These are phyloP conservation scores for Coniochaeta sp. DNA, from an alignment of 2,329 filamentous ascomycete species.

Conservation along the genomic window DNA sequence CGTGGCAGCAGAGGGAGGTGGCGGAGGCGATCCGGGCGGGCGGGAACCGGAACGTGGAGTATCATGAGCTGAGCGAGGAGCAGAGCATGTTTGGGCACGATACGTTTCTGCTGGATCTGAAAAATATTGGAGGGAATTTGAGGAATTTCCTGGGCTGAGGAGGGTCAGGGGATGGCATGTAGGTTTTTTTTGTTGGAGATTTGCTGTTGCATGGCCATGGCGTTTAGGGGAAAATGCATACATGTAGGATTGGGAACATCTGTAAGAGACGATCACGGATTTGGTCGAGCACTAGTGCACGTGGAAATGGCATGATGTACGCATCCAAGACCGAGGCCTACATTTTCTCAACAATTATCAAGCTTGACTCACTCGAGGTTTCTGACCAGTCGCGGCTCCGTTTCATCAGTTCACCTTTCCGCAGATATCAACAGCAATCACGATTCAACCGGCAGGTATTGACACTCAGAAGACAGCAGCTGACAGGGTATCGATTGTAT, in stretches of 20 bases:
- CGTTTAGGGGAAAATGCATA: background rate
- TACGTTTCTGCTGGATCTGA: conserved; percentile 86
- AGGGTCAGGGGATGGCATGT: background rate
- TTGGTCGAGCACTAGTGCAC: background rate
- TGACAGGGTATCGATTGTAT: background rate
- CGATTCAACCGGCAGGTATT: no score
- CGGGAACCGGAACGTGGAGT: conserved; percentile 75
- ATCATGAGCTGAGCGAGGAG: conserved; percentile 90
- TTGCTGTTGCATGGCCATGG: background rate
- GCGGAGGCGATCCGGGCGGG: conserved; percentile 70
- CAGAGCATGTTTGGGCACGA: conserved; percentile 94
- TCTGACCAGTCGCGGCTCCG: no score
- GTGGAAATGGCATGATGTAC: background rate
- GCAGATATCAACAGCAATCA: no score
- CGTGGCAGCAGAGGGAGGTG: conserved; percentile 95
- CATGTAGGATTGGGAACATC: background rate
- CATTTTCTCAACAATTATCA: background rate
- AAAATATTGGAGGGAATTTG: conserved; percentile 83
- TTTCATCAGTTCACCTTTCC: no score
- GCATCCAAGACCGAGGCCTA: background rate
- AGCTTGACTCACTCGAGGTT: no score
- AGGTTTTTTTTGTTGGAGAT: background rate
- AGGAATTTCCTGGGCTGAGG: conserved; percentile 64
- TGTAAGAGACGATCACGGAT: background rate
- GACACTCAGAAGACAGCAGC: background rate